Conservation (phyloP, 805 yeast species). For the Hanseniaspora taiwanica region DNA sequence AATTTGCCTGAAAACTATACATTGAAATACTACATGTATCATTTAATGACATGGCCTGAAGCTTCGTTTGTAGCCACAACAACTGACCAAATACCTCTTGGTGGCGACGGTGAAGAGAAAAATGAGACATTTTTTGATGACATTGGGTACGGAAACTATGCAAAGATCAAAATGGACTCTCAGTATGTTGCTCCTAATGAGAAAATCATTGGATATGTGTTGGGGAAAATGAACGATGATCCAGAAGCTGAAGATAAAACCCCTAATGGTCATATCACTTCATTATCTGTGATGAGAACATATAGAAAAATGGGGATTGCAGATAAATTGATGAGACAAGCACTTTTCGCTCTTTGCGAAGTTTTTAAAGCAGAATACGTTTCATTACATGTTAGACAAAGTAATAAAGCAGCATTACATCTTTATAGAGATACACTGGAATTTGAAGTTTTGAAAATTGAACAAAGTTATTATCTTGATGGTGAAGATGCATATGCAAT, state of each 20-base stretch:
- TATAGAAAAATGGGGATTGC: slow-evolving; percentile 94
- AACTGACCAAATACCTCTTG: too few species aligned
- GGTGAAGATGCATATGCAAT: slow-evolving; percentile 97
- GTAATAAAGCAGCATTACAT: slow-evolving; percentile 89
- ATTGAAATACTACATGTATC: slow-evolving; percentile 86
- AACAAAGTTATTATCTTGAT: slow-evolving; percentile 85
- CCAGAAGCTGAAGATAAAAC: slow-evolving; percentile 43
- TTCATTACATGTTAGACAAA: slow-evolving; percentile 83
- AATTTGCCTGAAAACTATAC: slow-evolving; percentile 92
- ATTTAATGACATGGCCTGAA: slow-evolving; percentile 92
- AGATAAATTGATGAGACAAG: slow-evolving; percentile 77
- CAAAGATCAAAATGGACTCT: slow-evolving; percentile 39
- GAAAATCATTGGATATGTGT: slow-evolving; percentile 87
- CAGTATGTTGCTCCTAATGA: slow-evolving; percentile 57
- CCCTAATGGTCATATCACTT: slow-evolving; percentile 87
- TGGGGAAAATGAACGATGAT: slow-evolving; percentile 95
- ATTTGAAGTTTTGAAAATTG: slow-evolving; percentile 73
- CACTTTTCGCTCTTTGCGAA: slow-evolving; percentile 68
- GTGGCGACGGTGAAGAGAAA: too few species aligned
- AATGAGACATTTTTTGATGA: slow-evolving; percentile 2
- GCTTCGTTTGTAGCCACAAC: slow-evolving; percentile 92
- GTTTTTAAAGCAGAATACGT: slow-evolving; percentile 72
- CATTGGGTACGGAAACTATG: neutral
- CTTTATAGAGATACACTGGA: slow-evolving; percentile 73
- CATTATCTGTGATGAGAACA: slow-evolving; percentile 87